Conservation (phyloP, 2,329 filamentous ascomycete genomes). For the Fusarium sp. region DNA sequence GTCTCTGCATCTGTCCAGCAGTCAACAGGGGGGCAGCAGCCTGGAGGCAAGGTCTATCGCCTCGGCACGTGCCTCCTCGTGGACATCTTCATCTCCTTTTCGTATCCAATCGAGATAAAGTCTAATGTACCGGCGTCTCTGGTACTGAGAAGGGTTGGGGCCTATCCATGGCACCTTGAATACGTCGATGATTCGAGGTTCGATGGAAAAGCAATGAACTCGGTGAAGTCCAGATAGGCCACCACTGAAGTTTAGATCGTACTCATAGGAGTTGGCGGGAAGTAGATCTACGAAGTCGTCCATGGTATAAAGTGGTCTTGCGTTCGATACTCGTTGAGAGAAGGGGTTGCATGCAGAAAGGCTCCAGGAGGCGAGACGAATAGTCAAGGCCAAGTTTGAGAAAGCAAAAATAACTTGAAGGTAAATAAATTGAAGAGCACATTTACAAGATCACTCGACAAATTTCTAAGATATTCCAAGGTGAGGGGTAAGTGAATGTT, state of each 20-base stretch:
- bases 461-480: background rate
- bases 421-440: background rate
- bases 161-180: background rate
- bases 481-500: background rate
- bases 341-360: background rate
- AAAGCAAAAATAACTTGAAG: background rate
- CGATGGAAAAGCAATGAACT: background rate
- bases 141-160: background rate
- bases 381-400: background rate
- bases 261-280: background rate
- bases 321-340: background rate
- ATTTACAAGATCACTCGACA: background rate
- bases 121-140: background rate
- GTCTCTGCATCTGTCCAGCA: background rate
- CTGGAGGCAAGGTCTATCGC: background rate
- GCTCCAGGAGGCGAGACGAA: background rate
- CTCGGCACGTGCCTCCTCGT: background rate
- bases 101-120: background rate
- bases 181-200: background rate
- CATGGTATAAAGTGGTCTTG: accelerated
- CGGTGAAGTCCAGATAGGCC: background rate
- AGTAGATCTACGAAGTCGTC: background rate
- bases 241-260: background rate
- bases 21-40: background rate
- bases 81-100: background rate